These are phyloP conservation scores for Aspergillus hortae DNA, from an alignment of 2,329 filamentous ascomycete species.

Conservation along the genomic window DNA sequence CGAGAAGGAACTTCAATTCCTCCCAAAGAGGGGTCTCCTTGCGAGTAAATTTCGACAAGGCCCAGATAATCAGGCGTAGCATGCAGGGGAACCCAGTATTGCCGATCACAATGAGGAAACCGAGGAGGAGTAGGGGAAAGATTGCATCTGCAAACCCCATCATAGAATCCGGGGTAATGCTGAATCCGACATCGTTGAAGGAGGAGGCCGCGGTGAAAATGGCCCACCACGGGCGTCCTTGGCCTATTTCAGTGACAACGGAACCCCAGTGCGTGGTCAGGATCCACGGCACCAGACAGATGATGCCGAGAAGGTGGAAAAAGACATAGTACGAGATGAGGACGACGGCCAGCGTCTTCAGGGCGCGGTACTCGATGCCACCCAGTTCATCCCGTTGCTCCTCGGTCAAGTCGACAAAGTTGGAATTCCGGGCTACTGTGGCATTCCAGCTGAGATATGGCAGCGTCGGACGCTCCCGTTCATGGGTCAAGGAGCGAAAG, in stretches of 20 bases:
- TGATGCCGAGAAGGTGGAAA: slow-evolving; percentile 73
- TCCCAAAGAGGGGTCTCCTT: slow-evolving; percentile 69
- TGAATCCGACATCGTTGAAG: slow-evolving; percentile 89
- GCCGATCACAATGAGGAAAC: slow-evolving; percentile 83
- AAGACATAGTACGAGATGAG: slow-evolving; percentile 76
- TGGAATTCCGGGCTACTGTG: slow-evolving; percentile 88
- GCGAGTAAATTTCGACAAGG: slow-evolving; percentile 63
- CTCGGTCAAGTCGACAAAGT: slow-evolving; percentile 81
- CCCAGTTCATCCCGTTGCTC: slow-evolving; percentile 93
- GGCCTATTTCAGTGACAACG: slow-evolving; percentile 59
- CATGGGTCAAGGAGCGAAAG: slow-evolving; percentile 35
- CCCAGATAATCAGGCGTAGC: slow-evolving; percentile 88
- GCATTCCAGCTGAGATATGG: slow-evolving; percentile 94
- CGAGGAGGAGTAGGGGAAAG: slow-evolving; percentile 70
- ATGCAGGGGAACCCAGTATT: slow-evolving; percentile 93
- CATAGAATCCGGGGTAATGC: slow-evolving; percentile 89
- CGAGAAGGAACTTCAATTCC: slow-evolving; percentile 80
- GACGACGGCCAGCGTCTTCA: slow-evolving; percentile 80
- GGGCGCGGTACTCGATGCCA: slow-evolving; percentile 89
- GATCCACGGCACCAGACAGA: slow-evolving; percentile 80
- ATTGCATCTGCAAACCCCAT: slow-evolving; percentile 73
- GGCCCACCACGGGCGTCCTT: slow-evolving; percentile 79
- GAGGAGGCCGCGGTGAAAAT: slow-evolving; percentile 82
- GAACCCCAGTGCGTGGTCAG: slow-evolving; percentile 59
- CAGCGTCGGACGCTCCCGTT: slow-evolving; percentile 52